Conservation (phyloP, 2,329 filamentous ascomycete species). For the Graphilbum fragrans region DNA sequence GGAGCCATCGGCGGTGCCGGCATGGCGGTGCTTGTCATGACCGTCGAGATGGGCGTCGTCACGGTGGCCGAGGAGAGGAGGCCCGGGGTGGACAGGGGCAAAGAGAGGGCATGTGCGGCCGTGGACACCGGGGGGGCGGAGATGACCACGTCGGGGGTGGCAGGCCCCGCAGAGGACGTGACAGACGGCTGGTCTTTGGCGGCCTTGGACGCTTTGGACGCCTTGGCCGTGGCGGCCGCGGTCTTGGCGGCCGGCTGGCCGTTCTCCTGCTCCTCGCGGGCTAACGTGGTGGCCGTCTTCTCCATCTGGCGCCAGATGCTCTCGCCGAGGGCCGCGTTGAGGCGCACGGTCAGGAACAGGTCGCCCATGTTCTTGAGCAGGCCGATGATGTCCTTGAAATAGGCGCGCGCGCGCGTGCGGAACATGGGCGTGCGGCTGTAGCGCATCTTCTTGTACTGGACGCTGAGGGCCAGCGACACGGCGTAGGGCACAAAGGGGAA, state of each 20-base stretch:
- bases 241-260: neutral
- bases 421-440: conserved; percentile 48
- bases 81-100: too few species aligned
- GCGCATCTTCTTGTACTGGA: conserved; percentile 52
- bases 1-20: too few species aligned
- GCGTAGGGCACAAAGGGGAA: conserved; percentile 51
- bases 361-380: conserved; percentile 40
- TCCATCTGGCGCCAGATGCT: conserved; percentile 44
- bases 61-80: too few species aligned
- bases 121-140: too few species aligned
- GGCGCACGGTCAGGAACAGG: conserved; percentile 44
- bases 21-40: too few species aligned
- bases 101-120: too few species aligned
- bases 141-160: too few species aligned
- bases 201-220: neutral
- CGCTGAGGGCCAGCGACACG: conserved; percentile 46
- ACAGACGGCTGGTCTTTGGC: neutral
- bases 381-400: conserved; percentile 42
- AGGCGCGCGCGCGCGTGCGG: conserved; percentile 37
- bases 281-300: conserved; percentile 33
- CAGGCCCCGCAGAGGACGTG: too few species aligned
- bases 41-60: too few species aligned
- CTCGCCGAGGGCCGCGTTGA: conserved; percentile 42
- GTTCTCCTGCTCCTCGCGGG: conserved; percentile 9
- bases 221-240: neutral